phyloP scores from a whole-genome alignment of 1,284 basidiomycete species.

The Tylopilus orsonianus region DNA sequence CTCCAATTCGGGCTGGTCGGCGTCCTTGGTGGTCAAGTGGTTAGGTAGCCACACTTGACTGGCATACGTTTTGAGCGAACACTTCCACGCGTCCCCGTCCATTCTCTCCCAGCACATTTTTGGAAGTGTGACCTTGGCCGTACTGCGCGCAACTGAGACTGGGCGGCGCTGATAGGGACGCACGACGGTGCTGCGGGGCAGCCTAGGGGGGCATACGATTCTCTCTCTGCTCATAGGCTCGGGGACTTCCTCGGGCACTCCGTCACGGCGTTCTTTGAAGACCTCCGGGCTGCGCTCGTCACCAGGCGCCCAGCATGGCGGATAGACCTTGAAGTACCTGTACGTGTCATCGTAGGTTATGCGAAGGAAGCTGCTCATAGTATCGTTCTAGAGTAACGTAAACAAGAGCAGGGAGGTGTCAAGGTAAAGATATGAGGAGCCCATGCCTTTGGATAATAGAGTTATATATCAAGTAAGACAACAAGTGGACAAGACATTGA shows the following conservation, averaged over 20 bases:
- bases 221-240: neutral
- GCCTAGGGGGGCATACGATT: neutral
- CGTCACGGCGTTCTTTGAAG: neutral
- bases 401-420: neutral
- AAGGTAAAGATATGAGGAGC: neutral
- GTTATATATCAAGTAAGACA: slow-evolving; percentile 1
- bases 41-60: slow-evolving; percentile 15
- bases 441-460: neutral
- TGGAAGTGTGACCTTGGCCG: too few relatives aligned
- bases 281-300: slow-evolving; percentile 2
- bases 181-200: neutral
- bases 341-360: slow-evolving; percentile 2
- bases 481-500: neutral
- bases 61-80: slow-evolving; percentile 12
- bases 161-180: too few relatives aligned
- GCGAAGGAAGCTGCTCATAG: slow-evolving; percentile 8
- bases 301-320: slow-evolving; percentile 2
- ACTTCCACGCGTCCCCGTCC: slow-evolving; percentile 4
- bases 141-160: too few relatives aligned
- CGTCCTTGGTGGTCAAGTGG: neutral
- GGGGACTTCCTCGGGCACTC: too few relatives aligned
- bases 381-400: neutral
- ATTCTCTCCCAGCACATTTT: too few relatives aligned
- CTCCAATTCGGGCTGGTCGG: neutral
- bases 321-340: slow-evolving; percentile 8